phyloP scores from a whole-genome alignment of 2,329 filamentous ascomycete species.

The Elsinoe necatrix region DNA sequence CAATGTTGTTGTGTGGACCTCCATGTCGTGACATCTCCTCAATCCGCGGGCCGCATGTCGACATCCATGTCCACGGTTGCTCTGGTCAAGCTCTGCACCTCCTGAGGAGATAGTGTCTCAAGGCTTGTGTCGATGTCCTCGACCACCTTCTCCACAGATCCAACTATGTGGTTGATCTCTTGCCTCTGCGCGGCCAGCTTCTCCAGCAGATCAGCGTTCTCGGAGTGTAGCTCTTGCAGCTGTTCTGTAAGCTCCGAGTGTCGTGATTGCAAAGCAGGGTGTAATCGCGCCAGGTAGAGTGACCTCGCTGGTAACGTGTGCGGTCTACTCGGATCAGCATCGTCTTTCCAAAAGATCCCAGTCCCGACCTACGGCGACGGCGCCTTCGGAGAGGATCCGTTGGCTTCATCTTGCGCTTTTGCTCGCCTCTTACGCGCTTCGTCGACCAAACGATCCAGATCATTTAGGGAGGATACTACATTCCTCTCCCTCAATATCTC shows the following conservation, averaged over 20 bases:
- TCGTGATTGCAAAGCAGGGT: slow-evolving; percentile 46
- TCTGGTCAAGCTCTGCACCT: slow-evolving; percentile 25
- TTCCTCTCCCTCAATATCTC: slow-evolving; percentile 49
- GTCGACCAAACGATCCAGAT: slow-evolving; percentile 50
- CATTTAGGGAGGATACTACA: slow-evolving; percentile 51
- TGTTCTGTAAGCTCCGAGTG: slow-evolving; percentile 42
- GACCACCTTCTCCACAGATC: slow-evolving; percentile 48
- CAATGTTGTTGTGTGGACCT: background rate
- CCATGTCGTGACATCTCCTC: background rate
- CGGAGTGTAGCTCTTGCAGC: slow-evolving; percentile 41
- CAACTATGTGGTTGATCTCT: slow-evolving; percentile 50
- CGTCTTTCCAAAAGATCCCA: background rate
- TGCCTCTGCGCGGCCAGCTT: slow-evolving; percentile 46
- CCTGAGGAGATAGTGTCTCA: slow-evolving; percentile 30
- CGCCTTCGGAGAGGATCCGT: slow-evolving; percentile 28
- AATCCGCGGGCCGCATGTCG: slow-evolving; percentile 21
- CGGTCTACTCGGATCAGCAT: slow-evolving; percentile 34
- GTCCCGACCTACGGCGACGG: slow-evolving; percentile 40
- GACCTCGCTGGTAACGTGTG: slow-evolving; percentile 51
- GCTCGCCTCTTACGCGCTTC: slow-evolving; percentile 49
- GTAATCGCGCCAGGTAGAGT: slow-evolving; percentile 51
- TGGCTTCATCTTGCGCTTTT: slow-evolving; percentile 32
- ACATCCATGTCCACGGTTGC: slow-evolving; percentile 26
- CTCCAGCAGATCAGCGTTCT: slow-evolving; percentile 47
- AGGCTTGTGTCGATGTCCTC: slow-evolving; percentile 47